Percentiles rank a stretch among this genome's conserved stretches.
phyloP scores from a whole-genome alignment of 2,329 filamentous ascomycete genomes.

The Aureobasidium sp. region DNA sequence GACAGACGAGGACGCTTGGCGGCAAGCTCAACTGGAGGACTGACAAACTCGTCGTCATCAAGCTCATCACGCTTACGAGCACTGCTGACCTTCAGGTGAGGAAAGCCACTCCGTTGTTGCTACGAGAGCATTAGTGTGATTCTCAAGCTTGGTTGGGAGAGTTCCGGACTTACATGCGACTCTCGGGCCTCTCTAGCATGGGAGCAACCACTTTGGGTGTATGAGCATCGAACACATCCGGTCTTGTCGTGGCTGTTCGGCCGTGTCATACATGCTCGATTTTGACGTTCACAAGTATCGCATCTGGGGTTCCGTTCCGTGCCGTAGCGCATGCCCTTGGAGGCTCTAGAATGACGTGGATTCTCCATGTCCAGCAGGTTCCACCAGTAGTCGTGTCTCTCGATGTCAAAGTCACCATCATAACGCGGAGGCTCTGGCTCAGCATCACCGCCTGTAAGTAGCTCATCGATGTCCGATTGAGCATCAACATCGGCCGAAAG shows the following conservation, averaged over 20 bases:
- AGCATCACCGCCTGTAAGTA: constrained; percentile 4
- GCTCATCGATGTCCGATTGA: constrained; percentile 8
- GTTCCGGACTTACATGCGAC: constrained; percentile 5
- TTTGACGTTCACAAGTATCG: constrained; percentile 11
- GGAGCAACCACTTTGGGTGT: constrained; percentile 11
- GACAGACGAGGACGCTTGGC: constrained; percentile 10
- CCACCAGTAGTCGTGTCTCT: constrained; percentile 16
- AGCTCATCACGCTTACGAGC: constrained; percentile 10
- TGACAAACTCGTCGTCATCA: constrained; percentile 5
- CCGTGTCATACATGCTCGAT: constrained; percentile 9
- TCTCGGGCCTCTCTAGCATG: constrained; percentile 15
- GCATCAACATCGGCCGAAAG: constrained; percentile 6
- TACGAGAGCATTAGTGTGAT: background rate
- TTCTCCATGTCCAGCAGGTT: constrained; percentile 10
- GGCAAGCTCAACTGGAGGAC: constrained; percentile 1
- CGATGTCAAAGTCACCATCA: constrained; percentile 13
- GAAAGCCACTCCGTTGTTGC: constrained; percentile 14
- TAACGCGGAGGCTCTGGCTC: constrained; percentile 12
- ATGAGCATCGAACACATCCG: constrained; percentile 15
- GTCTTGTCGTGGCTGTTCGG: constrained; percentile 15
- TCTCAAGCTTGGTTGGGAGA: background rate
- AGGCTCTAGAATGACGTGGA: constrained; percentile 11
- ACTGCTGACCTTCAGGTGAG: background rate
- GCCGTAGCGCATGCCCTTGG: constrained; percentile 13
- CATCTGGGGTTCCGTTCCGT: constrained; percentile 9